A percentile compares a stretch with the other conserved stretches of the same genome.
These are phyloP conservation scores for Salix suchowensis DNA, from an alignment of 345 rosid genomes.

Conservation along the genomic window DNA sequence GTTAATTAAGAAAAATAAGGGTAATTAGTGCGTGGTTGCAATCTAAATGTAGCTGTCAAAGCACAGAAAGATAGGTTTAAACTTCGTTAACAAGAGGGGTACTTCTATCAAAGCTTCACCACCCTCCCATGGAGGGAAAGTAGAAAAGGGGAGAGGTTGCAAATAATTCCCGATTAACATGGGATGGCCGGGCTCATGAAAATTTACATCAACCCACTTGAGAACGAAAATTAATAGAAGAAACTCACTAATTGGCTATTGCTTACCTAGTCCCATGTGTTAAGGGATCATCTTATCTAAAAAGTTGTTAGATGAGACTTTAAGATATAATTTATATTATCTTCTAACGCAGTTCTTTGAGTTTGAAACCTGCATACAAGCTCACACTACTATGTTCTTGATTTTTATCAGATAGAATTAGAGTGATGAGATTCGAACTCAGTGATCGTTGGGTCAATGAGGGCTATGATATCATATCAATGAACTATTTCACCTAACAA, in stretches of 20 bases:
- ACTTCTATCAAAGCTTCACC: background rate
- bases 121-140: background rate
- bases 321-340: too few relatives aligned
- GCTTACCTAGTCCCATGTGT: background rate
- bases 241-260: background rate
- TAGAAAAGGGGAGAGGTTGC: background rate
- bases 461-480: too few relatives aligned
- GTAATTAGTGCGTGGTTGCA: background rate
- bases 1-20: background rate
- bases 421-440: too few relatives aligned
- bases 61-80: background rate
- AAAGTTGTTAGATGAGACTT: too few relatives aligned
- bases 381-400: too few relatives aligned
- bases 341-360: fast-evolving
- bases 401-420: too few relatives aligned
- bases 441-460: too few relatives aligned
- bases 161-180: background rate
- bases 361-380: fast-evolving
- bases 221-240: background rate
- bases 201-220: background rate
- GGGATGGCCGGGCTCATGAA: background rate
- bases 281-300: too few relatives aligned
- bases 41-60: background rate
- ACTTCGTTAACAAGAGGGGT: background rate
- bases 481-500: too few relatives aligned